A percentile compares a stretch with the other conserved stretches of the same genome.
phyloP scores from a whole-genome alignment of 1,284 basidiomycete genomes.

The Chalciporus sp. region DNA sequence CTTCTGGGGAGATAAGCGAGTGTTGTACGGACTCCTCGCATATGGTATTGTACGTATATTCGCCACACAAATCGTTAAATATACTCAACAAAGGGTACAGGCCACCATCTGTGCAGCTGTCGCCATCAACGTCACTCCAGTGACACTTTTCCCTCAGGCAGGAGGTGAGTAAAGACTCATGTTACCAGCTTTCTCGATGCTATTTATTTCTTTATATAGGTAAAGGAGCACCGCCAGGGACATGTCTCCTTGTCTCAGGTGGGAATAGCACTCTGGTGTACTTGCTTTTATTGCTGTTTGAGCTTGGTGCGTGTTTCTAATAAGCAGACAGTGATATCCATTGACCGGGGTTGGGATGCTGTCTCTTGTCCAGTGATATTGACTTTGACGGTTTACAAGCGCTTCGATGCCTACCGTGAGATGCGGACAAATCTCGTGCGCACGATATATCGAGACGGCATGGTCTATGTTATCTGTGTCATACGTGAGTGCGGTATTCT shows the following conservation, averaged over 20 bases:
- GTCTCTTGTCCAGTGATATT: conserved; percentile 14
- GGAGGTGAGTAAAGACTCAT: neutral
- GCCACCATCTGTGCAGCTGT: conserved; percentile 2
- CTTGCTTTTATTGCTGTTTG: conserved; percentile 9
- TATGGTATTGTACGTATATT: conserved; percentile 7
- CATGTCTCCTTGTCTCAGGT: neutral
- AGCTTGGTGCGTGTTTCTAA: conserved; percentile 2
- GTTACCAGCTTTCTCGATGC: neutral
- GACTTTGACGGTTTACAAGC: conserved; percentile 14
- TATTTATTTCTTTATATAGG: neutral
- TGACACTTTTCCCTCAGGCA: neutral
- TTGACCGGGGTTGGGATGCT: neutral
- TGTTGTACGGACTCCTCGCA: conserved; percentile 14
- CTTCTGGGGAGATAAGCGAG: conserved; percentile 19
- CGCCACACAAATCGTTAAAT: neutral
- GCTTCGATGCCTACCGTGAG: conserved; percentile 10
- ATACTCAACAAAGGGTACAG: neutral
- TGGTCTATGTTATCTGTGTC: conserved; percentile 21
- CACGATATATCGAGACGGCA: conserved; percentile 15
- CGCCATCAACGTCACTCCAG: neutral
- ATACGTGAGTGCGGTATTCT: conserved; percentile 12
- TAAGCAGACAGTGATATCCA: neutral
- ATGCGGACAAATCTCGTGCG: neutral
- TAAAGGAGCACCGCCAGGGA: neutral
- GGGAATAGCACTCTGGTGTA: conserved; percentile 6